Evolutionary conservation across 139 green algal genomes (phyloP), one percentile per base, ranked within the genome.

Genomic region (Chlorella sp.): DNA sequence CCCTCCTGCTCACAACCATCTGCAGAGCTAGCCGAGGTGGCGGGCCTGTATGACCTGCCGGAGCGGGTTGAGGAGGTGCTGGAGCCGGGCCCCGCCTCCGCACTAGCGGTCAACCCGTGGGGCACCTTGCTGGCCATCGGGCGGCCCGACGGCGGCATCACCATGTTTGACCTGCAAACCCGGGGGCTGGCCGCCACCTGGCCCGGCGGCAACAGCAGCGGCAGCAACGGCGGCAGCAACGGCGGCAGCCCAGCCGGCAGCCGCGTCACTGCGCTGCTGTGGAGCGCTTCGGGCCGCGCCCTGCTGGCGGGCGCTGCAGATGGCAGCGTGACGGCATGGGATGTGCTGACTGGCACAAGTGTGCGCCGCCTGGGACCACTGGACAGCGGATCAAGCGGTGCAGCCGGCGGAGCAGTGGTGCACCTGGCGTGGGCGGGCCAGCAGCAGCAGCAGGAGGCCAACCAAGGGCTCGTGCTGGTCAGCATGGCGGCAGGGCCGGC

Each of bases 161-260:
- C 97, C 1, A 74, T 98, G 0, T 99, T 93, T 94, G 94, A 98
- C 87, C 96, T 94, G 80, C 91, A 95, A 57, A 98, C 96, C 0
- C 85, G 95, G 0, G 91, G 93, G 26, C 88, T 97, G 0, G 95
- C 92, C 80, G 55, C 82, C 30, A 20, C 39, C 39, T 81, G 51
- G 20, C 16, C 51, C 28, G 78, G 84, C 11, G 18, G 23, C 7
- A 75, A 21, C 23, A 21, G 25, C 9, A 75, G 26, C 23, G 20
- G 1, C 21, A n/a, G 72, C 32, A 28, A 11, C 4, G 75, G 62
- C 6, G 34, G 16, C 56, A 76, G 36, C 44, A 51, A 51, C 6
- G 44, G 44, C 44, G 9, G 44, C 9, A 9, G 9, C 44, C 7
- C 44, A 9, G 44, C 44, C 44, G 44, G 44, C 44, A 51, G 44